Evolutionary conservation across 2,329 filamentous ascomycete genomes (phyloP), one percentile per base, ranked within the genome.

Genomic region (Aspergillus glaucus): DNA sequence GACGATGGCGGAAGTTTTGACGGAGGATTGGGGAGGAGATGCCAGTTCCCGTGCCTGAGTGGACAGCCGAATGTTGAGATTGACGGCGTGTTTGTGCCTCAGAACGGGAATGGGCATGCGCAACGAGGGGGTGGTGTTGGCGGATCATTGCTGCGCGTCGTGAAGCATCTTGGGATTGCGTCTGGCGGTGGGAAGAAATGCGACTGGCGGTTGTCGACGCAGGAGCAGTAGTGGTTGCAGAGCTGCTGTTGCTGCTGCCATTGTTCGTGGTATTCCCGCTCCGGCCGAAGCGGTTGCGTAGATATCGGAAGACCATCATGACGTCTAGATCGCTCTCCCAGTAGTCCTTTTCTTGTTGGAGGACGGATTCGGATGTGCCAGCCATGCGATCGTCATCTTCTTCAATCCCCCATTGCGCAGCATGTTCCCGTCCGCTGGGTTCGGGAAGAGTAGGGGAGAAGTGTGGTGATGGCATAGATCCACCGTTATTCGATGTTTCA

Each of bases 241-340:
- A 56, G 53, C 60, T 61, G 42, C 57, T 58, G 43, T 59, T 74
- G 72, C 14, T 79, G 74, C 61, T 61, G 43, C 57, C 57, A 39
- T 59, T 74, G 71, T 14, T 79, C 74, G 19, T 21, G 37, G 17
- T 19, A 21, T 40, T 40, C 7, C 37, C 17, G 17, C 34, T 19
- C 12, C 50, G 81, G 76, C 62, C 62, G 66, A 95, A 92, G 50
- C 88, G 84, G 15, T 82, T 86, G 50, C 85, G 81, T 26, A 95
- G 78, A 63, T 93, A 97, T 44, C 85, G 83, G 73, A 97, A 97
- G 30, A 97, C 87, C 66, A 95, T 86, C 63, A 87, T 87, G 55
- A 96, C 81, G 62, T 97, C 91, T 4, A 97, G 79, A 47, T 95
- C 88, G 51, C 86, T 84, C 69, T 97, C 91, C 93, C 93, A 98